Percentiles rank a stretch among this genome's conserved stretches.
Evolutionary conservation across 306 rosid genomes (phyloP).

Genomic region (Prinsepia uniflora): DNA sequence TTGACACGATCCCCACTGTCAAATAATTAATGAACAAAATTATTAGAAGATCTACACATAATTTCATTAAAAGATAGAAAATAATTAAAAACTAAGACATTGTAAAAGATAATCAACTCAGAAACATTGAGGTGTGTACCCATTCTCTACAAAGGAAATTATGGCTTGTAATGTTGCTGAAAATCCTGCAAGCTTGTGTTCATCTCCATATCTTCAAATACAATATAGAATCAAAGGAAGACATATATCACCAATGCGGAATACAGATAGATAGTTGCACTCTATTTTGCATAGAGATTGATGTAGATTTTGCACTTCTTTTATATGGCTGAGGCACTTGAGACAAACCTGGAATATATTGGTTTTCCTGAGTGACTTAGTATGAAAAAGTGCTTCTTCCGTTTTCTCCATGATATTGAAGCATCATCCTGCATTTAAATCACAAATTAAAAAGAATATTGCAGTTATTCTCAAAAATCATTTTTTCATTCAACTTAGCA

Average conservation of each 20-base stretch:
- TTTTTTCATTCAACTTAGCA: conserved; percentile 6
- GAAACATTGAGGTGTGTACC: conserved; percentile 44
- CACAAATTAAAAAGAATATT: conserved; percentile 43
- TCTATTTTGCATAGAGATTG: conserved; percentile 3
- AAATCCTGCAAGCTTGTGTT: conserved; percentile 95
- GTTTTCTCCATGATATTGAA: conserved; percentile 87
- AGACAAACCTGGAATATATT: conserved; percentile 80
- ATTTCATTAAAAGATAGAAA: conserved; percentile 7
- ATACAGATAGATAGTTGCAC: not conserved
- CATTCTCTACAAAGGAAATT: conserved; percentile 88
- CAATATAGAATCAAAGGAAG: conserved; percentile 26
- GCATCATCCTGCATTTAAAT: conserved; percentile 90
- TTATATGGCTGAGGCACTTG: conserved; percentile 14
- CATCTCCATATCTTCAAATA: conserved; percentile 74
- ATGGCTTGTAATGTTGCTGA: conserved; percentile 97
- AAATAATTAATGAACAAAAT: conserved; percentile 20
- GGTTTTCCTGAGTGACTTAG: conserved; percentile 94
- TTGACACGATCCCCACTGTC: conserved; percentile 82
- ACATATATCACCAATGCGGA: conserved; percentile 20
- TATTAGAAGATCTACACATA: conserved; percentile 16
- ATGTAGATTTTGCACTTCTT: conserved; percentile 14
- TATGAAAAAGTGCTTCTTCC: conserved; percentile 88
- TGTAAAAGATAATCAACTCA: conserved; percentile 20
- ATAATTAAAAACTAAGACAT: not conserved
- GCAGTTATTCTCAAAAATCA: conserved; percentile 21